Percentiles rank a stretch among this genome's conserved stretches.
These are phyloP conservation scores for Thalassiosira hispida DNA, from an alignment of 352 stramenopile species.

Conservation along the genomic window DNA sequence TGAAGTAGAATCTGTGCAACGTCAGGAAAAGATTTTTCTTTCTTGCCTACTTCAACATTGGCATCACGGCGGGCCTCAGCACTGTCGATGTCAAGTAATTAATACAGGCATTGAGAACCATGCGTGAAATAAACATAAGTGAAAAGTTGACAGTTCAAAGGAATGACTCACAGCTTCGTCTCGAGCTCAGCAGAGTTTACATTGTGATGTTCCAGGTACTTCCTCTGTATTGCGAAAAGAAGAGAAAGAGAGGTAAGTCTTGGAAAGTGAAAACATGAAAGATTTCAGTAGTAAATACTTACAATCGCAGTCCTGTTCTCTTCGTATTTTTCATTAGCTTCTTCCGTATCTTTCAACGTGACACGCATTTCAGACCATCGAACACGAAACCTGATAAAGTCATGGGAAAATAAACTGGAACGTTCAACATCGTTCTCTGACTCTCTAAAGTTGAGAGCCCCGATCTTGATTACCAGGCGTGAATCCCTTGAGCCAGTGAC, in stretches of 20 bases:
- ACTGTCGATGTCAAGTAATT: too few relatives aligned
- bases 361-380: conserved; percentile 81
- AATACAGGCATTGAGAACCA: too few relatives aligned
- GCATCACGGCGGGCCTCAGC: conserved; percentile 52
- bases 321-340: conserved; percentile 58
- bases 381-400: conserved; percentile 80
- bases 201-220: conserved; percentile 64
- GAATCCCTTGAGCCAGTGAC: conserved; percentile 76
- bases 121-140: too few relatives aligned
- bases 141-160: too few relatives aligned
- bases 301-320: conserved; percentile 59
- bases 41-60: conserved; percentile 43
- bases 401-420: conserved; percentile 64
- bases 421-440: conserved; percentile 19
- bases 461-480: conserved; percentile 84
- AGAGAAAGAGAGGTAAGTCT: too few relatives aligned
- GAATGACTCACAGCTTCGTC: too few relatives aligned
- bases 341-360: conserved; percentile 78
- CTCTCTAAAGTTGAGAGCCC: conserved; percentile 69
- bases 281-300: too few relatives aligned
- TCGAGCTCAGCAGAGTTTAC: conserved; percentile 60
- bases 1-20: conserved; percentile 73
- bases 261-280: too few relatives aligned
- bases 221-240: too few relatives aligned
- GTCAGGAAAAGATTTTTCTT: conserved; percentile 52